A percentile compares a stretch with the other conserved stretches of the same genome.
Conservation (phyloP, 225 moss, liverwort and hornwort genomes). For the Climacium dendroides region DNA sequence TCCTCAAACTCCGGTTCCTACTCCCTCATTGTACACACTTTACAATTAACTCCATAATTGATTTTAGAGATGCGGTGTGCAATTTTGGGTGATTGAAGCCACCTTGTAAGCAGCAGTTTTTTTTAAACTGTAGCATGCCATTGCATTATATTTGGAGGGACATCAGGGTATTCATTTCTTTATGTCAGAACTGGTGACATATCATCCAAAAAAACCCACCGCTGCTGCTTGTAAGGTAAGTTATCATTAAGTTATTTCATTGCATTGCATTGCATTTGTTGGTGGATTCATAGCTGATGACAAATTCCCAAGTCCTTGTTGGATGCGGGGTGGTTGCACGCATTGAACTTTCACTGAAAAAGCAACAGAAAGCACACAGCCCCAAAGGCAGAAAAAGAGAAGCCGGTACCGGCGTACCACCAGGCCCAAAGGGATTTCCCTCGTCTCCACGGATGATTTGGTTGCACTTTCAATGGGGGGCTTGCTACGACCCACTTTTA, state of each 20-base stretch:
- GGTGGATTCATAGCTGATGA: neutral
- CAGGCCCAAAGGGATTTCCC: accelerated
- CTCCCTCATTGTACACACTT: neutral
- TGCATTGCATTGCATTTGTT: neutral
- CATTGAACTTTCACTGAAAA: neutral
- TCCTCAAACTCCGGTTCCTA: neutral
- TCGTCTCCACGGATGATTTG: neutral
- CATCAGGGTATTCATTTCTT: too few relatives aligned
- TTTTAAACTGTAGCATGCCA: too few relatives aligned
- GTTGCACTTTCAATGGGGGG: neutral
- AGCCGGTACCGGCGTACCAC: too few relatives aligned
- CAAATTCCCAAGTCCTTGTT: neutral
- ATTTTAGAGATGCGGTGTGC: too few relatives aligned
- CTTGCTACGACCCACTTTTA: neutral
- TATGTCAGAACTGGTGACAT: too few relatives aligned
- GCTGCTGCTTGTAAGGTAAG: too few relatives aligned
- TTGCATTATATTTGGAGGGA: too few relatives aligned
- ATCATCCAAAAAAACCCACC: too few relatives aligned
- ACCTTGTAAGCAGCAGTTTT: too few relatives aligned
- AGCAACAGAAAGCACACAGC: neutral
- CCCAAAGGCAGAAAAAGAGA: neutral
- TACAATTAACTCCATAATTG: neutral
- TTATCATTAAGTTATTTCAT: too few relatives aligned
- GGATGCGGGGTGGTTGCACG: neutral
- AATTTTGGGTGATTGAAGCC: too few relatives aligned